phyloP scores from a whole-genome alignment of 2,329 filamentous ascomycete species.

The Alternaria tenuissima region DNA sequence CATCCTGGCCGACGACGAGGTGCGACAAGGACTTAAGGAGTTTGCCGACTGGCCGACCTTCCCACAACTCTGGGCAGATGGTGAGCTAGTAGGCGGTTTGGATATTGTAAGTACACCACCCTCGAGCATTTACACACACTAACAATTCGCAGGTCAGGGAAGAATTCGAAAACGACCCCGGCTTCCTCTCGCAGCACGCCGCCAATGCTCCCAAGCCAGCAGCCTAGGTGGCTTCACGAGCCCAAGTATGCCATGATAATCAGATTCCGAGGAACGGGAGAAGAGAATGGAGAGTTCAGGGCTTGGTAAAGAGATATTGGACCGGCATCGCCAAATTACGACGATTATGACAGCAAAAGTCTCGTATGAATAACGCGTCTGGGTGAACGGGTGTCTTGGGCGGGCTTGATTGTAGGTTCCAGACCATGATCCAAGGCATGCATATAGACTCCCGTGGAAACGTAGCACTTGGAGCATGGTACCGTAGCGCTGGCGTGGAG shows the following conservation, averaged over 20 bases:
- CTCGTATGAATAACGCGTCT: not conserved
- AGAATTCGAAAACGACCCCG: conserved; percentile 81
- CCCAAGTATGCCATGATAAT: not conserved
- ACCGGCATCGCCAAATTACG: not conserved
- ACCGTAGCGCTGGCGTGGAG: not conserved
- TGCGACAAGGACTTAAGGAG: conserved; percentile 94
- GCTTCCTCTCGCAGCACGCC: conserved; percentile 80
- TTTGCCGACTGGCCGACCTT: conserved; percentile 99
- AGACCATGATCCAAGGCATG: not conserved
- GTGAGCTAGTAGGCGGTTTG: conserved; percentile 89
- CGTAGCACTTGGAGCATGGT: not conserved
- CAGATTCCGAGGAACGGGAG: not conserved
- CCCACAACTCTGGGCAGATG: conserved; percentile 90
- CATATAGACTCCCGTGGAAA: not conserved
- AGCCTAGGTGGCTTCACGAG: not conserved
- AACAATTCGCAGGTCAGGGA: conserved; percentile 77
- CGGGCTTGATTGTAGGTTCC: not conserved
- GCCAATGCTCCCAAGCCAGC: conserved; percentile 45
- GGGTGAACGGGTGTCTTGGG: not conserved
- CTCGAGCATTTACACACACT: conserved; percentile 17
- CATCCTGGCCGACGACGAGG: conserved; percentile 96
- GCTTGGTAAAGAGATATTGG: not conserved
- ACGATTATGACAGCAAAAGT: not conserved
- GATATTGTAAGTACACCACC: conserved; percentile 79
- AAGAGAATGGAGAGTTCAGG: not conserved